Evolutionary conservation across 805 yeast species (phyloP).

Genomic region (Nakazawaea ernobii): DNA sequence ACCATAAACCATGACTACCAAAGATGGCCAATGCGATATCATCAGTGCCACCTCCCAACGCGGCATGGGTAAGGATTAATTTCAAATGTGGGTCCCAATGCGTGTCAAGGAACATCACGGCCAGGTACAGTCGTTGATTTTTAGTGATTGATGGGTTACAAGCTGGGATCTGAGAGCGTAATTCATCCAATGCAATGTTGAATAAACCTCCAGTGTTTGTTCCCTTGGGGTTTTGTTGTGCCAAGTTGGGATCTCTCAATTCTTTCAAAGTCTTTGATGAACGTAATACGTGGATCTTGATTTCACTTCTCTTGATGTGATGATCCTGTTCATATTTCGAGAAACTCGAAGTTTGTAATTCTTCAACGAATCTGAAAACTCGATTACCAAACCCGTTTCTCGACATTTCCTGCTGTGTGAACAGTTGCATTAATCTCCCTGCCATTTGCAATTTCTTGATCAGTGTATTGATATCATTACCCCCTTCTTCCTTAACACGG

Average conservation of each 20-base stretch:
- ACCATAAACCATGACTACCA: slow-evolving; percentile 87
- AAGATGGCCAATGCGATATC: slow-evolving; percentile 77
- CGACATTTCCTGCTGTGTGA: slow-evolving; percentile 84
- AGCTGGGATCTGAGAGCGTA: slow-evolving; percentile 50
- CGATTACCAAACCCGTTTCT: slow-evolving; percentile 73
- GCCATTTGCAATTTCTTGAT: slow-evolving; percentile 71
- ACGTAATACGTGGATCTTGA: slow-evolving; percentile 74
- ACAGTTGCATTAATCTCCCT: slow-evolving; percentile 86
- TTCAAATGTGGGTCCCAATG: slow-evolving; percentile 65
- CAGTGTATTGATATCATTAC: slow-evolving; percentile 65
- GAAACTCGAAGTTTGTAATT: slow-evolving; percentile 47
- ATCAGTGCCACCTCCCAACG: slow-evolving; percentile 82
- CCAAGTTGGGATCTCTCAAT: slow-evolving; percentile 69
- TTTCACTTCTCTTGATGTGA: slow-evolving; percentile 38
- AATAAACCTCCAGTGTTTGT: slow-evolving; percentile 70
- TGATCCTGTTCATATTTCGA: slow-evolving; percentile 34
- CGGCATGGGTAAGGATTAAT: slow-evolving; percentile 81
- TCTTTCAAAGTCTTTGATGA: slow-evolving; percentile 64
- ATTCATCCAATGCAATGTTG: slow-evolving; percentile 72
- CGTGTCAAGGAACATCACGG: slow-evolving; percentile 78
- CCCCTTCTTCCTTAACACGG: slow-evolving; percentile 44
- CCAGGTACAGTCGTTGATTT: slow-evolving; percentile 63
- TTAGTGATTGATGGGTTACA: slow-evolving; percentile 29
- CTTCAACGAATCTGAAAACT: slow-evolving; percentile 71
- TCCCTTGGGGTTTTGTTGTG: slow-evolving; percentile 82